These are phyloP conservation scores for Podospora pseudoanserina DNA, from an alignment of 495 filamentous ascomycete genomes.

Conservation along the genomic window DNA sequence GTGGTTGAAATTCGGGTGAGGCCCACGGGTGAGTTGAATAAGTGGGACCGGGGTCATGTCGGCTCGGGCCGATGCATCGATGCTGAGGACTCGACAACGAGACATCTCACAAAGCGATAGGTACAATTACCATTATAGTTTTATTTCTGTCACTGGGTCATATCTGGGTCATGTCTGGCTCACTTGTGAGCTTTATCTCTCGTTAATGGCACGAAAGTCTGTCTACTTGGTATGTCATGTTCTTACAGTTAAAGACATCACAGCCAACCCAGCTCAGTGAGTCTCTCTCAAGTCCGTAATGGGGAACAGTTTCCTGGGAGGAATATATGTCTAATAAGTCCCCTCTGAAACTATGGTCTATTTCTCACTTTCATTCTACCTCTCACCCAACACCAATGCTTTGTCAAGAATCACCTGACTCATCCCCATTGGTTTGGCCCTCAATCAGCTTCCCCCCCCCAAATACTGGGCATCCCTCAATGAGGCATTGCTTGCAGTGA, in stretches of 20 bases:
- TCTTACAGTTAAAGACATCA: too few relatives aligned
- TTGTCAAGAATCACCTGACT: not conserved
- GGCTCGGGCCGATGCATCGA: conserved; percentile 1
- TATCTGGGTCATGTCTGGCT: too few relatives aligned
- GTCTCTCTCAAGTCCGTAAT: too few relatives aligned
- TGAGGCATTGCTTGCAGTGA: not conserved
- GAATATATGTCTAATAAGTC: too few relatives aligned
- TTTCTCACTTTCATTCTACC: too few relatives aligned
- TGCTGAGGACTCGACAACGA: not conserved
- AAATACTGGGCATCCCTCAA: not conserved
- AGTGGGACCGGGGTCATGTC: not conserved
- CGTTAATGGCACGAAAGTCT: too few relatives aligned
- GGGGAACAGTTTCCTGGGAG: too few relatives aligned
- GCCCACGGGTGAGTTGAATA: not conserved
- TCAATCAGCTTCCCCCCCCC: not conserved
- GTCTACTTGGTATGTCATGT: too few relatives aligned
- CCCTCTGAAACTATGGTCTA: too few relatives aligned
- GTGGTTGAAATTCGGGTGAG: conserved; percentile 3
- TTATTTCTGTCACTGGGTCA: not conserved
- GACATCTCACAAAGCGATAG: too few relatives aligned
- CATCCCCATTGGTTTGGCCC: not conserved
- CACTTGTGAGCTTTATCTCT: too few relatives aligned
- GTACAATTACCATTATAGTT: not conserved
- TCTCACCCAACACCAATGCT: not conserved
- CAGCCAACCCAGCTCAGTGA: too few relatives aligned